A percentile compares a stretch with the other conserved stretches of the same genome.
phyloP scores from a whole-genome alignment of 352 stramenopile species.

The Globisporangium acanthophoron region DNA sequence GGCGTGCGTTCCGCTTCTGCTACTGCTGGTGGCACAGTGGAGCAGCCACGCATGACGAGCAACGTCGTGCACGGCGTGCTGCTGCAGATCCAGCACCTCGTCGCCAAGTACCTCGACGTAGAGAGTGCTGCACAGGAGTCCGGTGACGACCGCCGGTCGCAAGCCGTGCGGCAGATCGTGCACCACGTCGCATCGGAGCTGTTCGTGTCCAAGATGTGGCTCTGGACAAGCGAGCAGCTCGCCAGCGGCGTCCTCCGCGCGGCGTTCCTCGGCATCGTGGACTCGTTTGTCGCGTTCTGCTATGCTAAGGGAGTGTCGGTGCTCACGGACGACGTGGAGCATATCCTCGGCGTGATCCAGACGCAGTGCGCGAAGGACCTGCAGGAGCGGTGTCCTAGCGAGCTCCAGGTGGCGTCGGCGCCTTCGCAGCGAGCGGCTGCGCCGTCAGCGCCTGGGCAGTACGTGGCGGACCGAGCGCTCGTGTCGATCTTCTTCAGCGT shows the following conservation, averaged over 20 bases:
- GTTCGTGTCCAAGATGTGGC: slow-evolving; percentile 39
- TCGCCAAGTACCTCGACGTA: slow-evolving; percentile 31
- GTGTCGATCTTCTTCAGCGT: slow-evolving; percentile 43
- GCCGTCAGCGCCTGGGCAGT: slow-evolving; percentile 23
- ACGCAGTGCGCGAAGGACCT: slow-evolving; percentile 27
- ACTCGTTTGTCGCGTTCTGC: slow-evolving; percentile 34
- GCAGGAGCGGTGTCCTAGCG: slow-evolving; percentile 13
- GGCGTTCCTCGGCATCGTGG: slow-evolving; percentile 45
- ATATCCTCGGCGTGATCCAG: slow-evolving; percentile 15
- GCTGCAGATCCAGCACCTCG: slow-evolving; percentile 48
- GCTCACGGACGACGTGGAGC: slow-evolving; percentile 13
- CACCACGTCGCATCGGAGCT: slow-evolving; percentile 26
- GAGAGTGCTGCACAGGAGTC: not conserved
- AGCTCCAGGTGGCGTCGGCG: not conserved
- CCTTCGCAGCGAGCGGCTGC: not conserved
- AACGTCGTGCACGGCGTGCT: slow-evolving; percentile 68
- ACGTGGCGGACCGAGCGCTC: slow-evolving; percentile 37
- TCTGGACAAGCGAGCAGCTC: slow-evolving; percentile 26
- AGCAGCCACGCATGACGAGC: slow-evolving; percentile 21
- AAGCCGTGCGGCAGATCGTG: slow-evolving; percentile 20
- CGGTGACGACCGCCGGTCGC: slow-evolving; percentile 4
- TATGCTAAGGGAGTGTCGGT: slow-evolving; percentile 10
- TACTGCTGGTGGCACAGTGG: not conserved
- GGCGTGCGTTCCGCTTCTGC: slow-evolving; percentile 14
- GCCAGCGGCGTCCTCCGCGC: slow-evolving; percentile 38